phyloP scores from a whole-genome alignment of 1,139 yeast genomes.

The Keqinozyma sinolaborantium region DNA sequence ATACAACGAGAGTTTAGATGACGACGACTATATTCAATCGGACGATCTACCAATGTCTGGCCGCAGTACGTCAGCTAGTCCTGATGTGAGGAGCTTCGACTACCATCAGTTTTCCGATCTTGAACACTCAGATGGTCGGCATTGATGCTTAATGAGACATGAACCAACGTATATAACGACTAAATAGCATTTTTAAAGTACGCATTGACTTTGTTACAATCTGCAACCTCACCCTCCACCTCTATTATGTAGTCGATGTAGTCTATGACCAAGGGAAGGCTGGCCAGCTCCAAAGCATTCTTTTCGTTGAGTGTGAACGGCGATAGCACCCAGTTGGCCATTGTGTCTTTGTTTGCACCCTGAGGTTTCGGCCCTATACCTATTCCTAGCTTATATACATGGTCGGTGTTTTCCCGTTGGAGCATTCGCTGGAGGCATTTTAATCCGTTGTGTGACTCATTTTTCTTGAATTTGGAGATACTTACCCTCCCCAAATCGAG shows the following conservation, averaged over 20 bases:
- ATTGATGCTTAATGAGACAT: too few species aligned
- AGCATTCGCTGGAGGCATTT: slow-evolving; percentile 18
- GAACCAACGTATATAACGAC: too few species aligned
- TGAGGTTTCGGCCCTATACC: slow-evolving; percentile 47
- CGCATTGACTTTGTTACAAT: slow-evolving; percentile 19
- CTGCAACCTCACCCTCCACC: slow-evolving; percentile 14
- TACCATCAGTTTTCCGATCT: too few species aligned
- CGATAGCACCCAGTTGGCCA: slow-evolving; percentile 41
- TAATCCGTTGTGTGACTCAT: slow-evolving; percentile 42
- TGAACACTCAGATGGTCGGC: too few species aligned
- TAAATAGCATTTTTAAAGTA: slow-evolving; percentile 7
- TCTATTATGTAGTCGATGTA: slow-evolving; percentile 18
- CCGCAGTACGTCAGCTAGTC: background rate
- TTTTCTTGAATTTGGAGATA: slow-evolving; percentile 25
- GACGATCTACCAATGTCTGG: background rate
- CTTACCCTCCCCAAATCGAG: slow-evolving; percentile 24
- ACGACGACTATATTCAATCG: background rate
- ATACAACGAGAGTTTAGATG: slow-evolving; percentile 1
- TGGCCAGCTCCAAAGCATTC: slow-evolving; percentile 11
- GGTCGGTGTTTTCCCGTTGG: slow-evolving; percentile 5
- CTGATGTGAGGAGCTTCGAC: background rate
- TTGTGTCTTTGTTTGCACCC: slow-evolving; percentile 28
- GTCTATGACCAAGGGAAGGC: slow-evolving; percentile 15
- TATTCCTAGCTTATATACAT: slow-evolving; percentile 31
- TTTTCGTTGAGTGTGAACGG: slow-evolving; percentile 19